Evolutionary conservation across 2,329 filamentous ascomycete species (phyloP), one percentile per base, ranked within the genome.

Genomic region (Tolypocladium album): DNA sequence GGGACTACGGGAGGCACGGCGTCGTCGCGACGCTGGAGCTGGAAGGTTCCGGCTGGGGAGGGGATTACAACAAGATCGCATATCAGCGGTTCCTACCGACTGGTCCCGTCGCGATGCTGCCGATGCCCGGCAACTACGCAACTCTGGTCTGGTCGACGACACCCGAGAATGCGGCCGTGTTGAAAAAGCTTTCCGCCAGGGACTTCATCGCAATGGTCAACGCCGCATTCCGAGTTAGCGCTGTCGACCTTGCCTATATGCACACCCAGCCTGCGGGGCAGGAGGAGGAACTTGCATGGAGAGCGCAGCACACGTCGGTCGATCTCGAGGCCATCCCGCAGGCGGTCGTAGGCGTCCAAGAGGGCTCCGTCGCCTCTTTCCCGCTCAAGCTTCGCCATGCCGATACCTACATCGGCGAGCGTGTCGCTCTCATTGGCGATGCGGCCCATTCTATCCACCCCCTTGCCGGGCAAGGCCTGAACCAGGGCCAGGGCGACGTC

Each of bases 91-190:
- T 99, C 77, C 79, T 99, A 17, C 94, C 94, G 4, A 90, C 90
- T 0, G 94, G 94, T 0, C 94, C 94, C 0, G 85, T 97, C 58
- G 94, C 94, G 22, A 86, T 97, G 76, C 84, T 99, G 1, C 94
- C 94, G 1, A 78, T 99, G 11, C 94, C 94, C 0, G 89, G 89
- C 24, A 88, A 89, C 64, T 83, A 85, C 70, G 88, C 92, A 5
- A 92, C 91, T 0, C 79, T 99, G 5, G 94, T 99, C 22, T 99
- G 94, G 94, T 95, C 92, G 7, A 97, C 92, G 1, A 94, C 90
- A 0, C 88, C 92, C 0, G 80, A 85, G 59, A 86, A 90, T 62
- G 94, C 93, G 0, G 81, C 88, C 0, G 80, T 88, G 59, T 80
- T 99, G 47, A 97, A 96, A 77, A 83, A 82, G 43, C 80, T 99